Conservation (phyloP, 2,329 filamentous ascomycete genomes). For the Pestalotiopsis sp. region DNA sequence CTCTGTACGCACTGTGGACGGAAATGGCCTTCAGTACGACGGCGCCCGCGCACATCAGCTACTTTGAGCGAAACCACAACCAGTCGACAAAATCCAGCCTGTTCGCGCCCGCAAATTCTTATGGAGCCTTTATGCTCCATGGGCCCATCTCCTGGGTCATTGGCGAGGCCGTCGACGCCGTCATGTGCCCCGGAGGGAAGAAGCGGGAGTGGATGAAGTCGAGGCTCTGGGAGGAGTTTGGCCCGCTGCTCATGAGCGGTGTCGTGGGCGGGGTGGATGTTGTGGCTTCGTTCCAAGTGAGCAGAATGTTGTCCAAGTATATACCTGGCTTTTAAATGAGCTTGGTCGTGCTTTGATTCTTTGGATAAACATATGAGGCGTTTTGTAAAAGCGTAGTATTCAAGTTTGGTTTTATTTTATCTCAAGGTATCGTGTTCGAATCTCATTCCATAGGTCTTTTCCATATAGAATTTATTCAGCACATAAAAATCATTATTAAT, state of each 20-base stretch:
- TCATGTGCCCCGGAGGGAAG: constrained; percentile 7
- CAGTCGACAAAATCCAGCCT: constrained; percentile 7
- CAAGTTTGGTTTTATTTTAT: neutral
- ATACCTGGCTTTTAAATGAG: neutral
- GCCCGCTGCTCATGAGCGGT: constrained; percentile 7
- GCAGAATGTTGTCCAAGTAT: constrained; percentile 8
- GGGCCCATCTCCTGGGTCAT: constrained; percentile 12
- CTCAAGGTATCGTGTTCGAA: neutral
- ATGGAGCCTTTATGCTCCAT: constrained; percentile 13
- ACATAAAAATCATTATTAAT: neutral
- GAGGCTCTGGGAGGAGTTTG: constrained; percentile 2
- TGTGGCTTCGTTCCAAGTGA: constrained; percentile 5
- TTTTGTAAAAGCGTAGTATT: neutral
- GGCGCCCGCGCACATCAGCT: neutral
- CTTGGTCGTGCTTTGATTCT: neutral
- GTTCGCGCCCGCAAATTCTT: constrained; percentile 11
- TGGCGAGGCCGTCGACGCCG: neutral
- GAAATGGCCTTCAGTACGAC: constrained; percentile 11
- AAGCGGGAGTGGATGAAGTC: constrained; percentile 12
- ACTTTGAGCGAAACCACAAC: constrained; percentile 9
- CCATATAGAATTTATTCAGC: neutral
- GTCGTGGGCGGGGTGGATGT: neutral
- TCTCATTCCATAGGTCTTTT: neutral
- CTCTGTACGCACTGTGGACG: constrained; percentile 10
- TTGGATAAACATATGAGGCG: neutral